Evolutionary conservation across 768 basidiomycete species (phyloP), one percentile per base, ranked within the genome.

Genomic region (Ramaria sp.): DNA sequence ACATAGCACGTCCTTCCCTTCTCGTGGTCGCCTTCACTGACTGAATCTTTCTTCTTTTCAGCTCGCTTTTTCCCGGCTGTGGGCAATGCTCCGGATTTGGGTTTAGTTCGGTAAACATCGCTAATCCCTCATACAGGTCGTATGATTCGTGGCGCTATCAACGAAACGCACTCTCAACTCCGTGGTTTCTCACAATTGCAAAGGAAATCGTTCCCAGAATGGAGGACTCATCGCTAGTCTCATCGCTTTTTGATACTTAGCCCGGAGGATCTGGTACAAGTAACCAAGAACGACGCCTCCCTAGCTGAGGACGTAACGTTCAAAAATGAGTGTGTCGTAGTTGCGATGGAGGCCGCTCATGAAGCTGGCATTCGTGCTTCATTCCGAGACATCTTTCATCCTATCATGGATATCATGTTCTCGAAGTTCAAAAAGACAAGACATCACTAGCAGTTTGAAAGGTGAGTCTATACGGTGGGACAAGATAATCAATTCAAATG

Each of bases 391-490:
- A 18, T 60, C 67, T 10, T 47, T 70, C 47, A 56, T 63, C 39
- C 69, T 70, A 55, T 69, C 63, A 55, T 69, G 27, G 69, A 70
- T 38, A 63, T 70, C 44, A 66, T 50, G 66, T 67, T 28, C 62
- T 70, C 10, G 65, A 65, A 55, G 64, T 60, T 34, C 69, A 70
- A 50, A 70, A 69, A 34, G 62, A 63, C 18, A 62, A 69, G 7
- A 61, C 69, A 1, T 69, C 60, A 16, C 65, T 70, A 3, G 68
- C 30, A 32, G 30, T 10, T 32, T 32, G 30, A 5, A 32, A 32
- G 5, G 30, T 32, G 30, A 32, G 30, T 32, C 30, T 10, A 32
- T 32, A 10, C 30, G 10, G 13, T 34, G 13, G 32, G 32, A 2
- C 32, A 34, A 34, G 32, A 13, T 9, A 32, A 34, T 34, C 13